Base-by-base conservation (phyloP, 1,284 basidiomycete genomes). In the Pholiota adiposa region DNA sequence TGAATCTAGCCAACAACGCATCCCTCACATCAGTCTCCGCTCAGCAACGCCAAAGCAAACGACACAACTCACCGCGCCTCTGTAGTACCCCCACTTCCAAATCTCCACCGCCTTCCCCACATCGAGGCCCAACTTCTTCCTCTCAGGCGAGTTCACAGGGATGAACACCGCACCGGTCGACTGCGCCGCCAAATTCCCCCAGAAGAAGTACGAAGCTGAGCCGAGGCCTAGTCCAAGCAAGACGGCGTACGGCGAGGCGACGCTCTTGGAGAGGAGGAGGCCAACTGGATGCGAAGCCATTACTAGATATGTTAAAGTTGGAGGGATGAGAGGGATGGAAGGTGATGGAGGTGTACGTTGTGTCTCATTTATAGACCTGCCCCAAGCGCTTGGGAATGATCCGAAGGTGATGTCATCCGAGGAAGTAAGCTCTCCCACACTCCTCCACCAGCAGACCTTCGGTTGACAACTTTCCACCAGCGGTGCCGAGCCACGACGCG, bases 171-270 rank as follows among this genome's bases (percentile, higher is more conserved):
- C 51, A 0, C 55, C 59, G 6, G 52, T 34, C 21, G 18, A 7
- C 12, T 61, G 55, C 12, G 19, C 25, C 2, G 59, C 50, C 14
- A 61, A 7, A 33, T 57, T 61, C 12, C 59, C 59, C 59, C 59
- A 61, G 29, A 57, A 61, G 55, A 49, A 61, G 55, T 57, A 61
- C 2, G 59, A 61, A 14, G 36, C 36, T 1, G 31, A 34, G 1
- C 43, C 38, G 7, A 61, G 38, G 4, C 59, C 55, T 9, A 61
- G 44, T 5, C 59, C 55, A 2, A 61, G 55, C 12, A 9, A 31
- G 14, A 49, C 14, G 4, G 59, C 51, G 19, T 54, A 57, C 8
- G 59, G 55, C 25, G 59, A 61, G 33, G 49, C 51, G 1, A 31
- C 38, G 3, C 51, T 33, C 11, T 54, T 41, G 7, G 54, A n/a